Evolutionary conservation across 169 alveolate genomes (phyloP), one percentile per base, ranked within the genome.

Genomic region (Miamiensis avidus): DNA sequence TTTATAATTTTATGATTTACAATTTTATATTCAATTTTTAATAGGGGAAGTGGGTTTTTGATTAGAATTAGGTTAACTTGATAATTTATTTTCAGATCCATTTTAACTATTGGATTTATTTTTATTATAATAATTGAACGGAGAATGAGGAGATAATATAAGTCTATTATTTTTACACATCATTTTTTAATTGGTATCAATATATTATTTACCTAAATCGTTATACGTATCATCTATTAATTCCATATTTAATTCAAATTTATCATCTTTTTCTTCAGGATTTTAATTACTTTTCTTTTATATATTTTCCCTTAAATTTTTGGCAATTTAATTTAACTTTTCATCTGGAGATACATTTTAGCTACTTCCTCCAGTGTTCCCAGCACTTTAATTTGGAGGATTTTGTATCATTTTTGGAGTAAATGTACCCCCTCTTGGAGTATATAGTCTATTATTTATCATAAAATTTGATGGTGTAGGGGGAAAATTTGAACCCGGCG

Each of bases 181-280:
- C 20, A 49, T 49, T 49, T 4, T 49, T 49, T 11, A 65, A 34
- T 79, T 65, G 27, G 73, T 29, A 34, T 49, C 77, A 25, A 34
- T 29, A 64, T 79, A 79, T 33, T 34, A 34, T 49, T 79, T 79
- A 28, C 76, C 65, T n/a, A 69, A 65, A 79, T 79, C 49, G 64
- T 79, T 79, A 64, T 65, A 79, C 1, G 84, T 79, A 49, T 79
- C 76, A n/a, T 79, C 84, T 11, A 79, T 79, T 29, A 79, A 64
- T 11, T 79, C 84, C 25, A 79, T 79, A 29, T 79, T 76, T 29
- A 79, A 65, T 28, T 74, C 34, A 69, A 79, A 34, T 79, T 79
- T 76, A 28, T 79, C 84, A 29, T 79, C 34, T 34, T 78, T 4
- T 32, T 78, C 27, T 49, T 34, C 30, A 77, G 31, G 29, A 29